Base-by-base conservation (phyloP, 148 eudicot species). In the Bassia scoparia region DNA sequence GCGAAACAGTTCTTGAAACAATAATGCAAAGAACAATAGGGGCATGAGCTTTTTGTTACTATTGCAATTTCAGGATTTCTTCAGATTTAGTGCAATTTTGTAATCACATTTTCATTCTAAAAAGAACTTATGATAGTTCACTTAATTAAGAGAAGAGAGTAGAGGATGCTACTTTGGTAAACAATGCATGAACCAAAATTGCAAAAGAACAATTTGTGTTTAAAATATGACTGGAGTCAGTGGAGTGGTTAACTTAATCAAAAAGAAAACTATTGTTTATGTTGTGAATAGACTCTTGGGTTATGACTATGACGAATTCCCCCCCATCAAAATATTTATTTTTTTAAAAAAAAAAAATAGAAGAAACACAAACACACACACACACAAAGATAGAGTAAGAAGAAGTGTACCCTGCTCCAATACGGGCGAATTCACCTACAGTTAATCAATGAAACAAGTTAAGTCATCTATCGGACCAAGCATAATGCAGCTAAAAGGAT, bases 381-480 rank as follows among this genome's bases (percentile, higher is more conserved):
- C 9, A 41, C 15, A 49, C 48, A 66, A 70, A 79, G 43, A 41
- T 16, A 20, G 54, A 34, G 63, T 52, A 24, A 20, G 80, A 76
- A 73, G 69, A 71, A 72, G n/a, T n/a, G n/a, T 91, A 94, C 98
- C 98, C 98, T 77, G 98, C 98, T 75, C 98, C 98, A 63, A 91
- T 82, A 17, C 97, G 97, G 60, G 98, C 96, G 61, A 89, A 74
- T 80, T 94, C 98, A 73, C 98, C 98, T 93, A 87, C 79, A 70
- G 72, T 54, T 48, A 77, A 27, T 50, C 30, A 73, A 26, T 23
- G 52, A 46, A 21, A 60, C n/a, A 41, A 67, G 49, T 74, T 31
- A 80, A 5, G 9, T 10, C 0, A n/a, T 71, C 44, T 43, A 38
- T 53, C 23, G 27, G 3, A 44, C 5, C 35, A 37, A 21, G 24